These are phyloP conservation scores for Xylariaceae sp. DNA, from an alignment of 2,329 filamentous ascomycete species.

Conservation along the genomic window DNA sequence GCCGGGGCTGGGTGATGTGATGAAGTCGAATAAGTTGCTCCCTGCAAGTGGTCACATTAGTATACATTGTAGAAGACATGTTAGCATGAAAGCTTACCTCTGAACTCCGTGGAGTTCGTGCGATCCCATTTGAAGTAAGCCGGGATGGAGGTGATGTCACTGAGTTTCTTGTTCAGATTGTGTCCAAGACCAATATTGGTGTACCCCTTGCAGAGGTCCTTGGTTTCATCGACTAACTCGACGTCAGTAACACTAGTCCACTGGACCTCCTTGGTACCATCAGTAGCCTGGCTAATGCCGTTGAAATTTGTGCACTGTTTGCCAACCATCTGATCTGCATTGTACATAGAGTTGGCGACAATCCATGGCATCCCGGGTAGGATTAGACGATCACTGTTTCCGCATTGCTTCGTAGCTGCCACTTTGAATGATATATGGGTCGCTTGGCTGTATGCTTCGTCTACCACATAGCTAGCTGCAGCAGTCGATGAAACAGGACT, in stretches of 20 bases:
- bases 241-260: slow-evolving; percentile 25
- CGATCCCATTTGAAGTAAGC: slow-evolving; percentile 27
- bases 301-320: slow-evolving; percentile 30
- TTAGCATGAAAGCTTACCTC: slow-evolving; percentile 24
- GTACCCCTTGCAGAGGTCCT: slow-evolving; percentile 30
- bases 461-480: neutral
- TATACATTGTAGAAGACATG: neutral
- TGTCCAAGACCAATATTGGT: slow-evolving; percentile 27
- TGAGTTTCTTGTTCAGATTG: slow-evolving; percentile 24
- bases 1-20: slow-evolving; percentile 26
- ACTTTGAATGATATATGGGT: slow-evolving; percentile 20
- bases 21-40: slow-evolving; percentile 36
- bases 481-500: neutral
- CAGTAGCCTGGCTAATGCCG: slow-evolving; percentile 7
- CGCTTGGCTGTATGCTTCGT: slow-evolving; percentile 7
- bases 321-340: slow-evolving; percentile 28
- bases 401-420: slow-evolving; percentile 21
- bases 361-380: slow-evolving; percentile 29
- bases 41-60: slow-evolving; percentile 22
- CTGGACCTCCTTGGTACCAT: slow-evolving; percentile 24
- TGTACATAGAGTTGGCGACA: slow-evolving; percentile 33
- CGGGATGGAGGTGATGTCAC: slow-evolving; percentile 28
- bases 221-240: slow-evolving; percentile 17
- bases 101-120: slow-evolving; percentile 25
- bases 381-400: slow-evolving; percentile 23